Evolutionary conservation across 495 filamentous ascomycete species (phyloP).

Genomic region (Penicillium cataractarum): DNA sequence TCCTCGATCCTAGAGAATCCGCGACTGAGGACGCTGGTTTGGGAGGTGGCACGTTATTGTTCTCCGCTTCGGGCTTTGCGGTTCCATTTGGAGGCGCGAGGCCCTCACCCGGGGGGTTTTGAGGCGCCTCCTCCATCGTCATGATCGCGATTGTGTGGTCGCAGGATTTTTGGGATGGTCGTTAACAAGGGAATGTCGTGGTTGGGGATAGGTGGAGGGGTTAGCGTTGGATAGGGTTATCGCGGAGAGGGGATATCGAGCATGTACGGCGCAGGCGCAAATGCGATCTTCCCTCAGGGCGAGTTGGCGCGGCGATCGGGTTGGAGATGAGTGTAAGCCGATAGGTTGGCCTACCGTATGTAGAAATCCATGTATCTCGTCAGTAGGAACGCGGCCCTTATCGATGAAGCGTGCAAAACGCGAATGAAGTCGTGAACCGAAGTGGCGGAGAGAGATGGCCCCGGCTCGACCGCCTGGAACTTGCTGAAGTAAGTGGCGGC

Average conservation of each 20-base stretch:
- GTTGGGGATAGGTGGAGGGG: not conserved
- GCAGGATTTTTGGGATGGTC: not conserved
- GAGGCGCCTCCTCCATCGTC: constrained; percentile 22
- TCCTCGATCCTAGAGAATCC: constrained; percentile 21
- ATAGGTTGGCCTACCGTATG: not conserved
- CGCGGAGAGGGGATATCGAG: constrained; percentile 2
- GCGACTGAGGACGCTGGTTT: constrained; percentile 17
- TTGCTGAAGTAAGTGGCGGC: constrained; percentile 6
- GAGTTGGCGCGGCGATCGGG: not conserved
- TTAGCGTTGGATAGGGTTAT: too few species aligned
- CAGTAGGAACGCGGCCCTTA: not conserved
- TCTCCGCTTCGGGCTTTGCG: not conserved
- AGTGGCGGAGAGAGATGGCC: constrained; percentile 8
- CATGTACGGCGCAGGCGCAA: constrained; percentile 5
- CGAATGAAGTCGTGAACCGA: constrained; percentile 6
- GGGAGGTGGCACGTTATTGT: not conserved
- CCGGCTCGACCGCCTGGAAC: not conserved
- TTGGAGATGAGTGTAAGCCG: not conserved
- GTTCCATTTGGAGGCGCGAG: not conserved
- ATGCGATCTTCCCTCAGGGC: constrained; percentile 9
- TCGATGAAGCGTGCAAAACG: not conserved
- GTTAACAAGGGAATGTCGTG: not conserved
- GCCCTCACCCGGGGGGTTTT: constrained; percentile 4
- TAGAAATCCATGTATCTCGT: not conserved
- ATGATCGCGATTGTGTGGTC: constrained; percentile 13